Percentiles rank a stretch among this genome's conserved stretches.
Evolutionary conservation across 768 basidiomycete genomes (phyloP).

Genomic region (Scleroderma citrinum): DNA sequence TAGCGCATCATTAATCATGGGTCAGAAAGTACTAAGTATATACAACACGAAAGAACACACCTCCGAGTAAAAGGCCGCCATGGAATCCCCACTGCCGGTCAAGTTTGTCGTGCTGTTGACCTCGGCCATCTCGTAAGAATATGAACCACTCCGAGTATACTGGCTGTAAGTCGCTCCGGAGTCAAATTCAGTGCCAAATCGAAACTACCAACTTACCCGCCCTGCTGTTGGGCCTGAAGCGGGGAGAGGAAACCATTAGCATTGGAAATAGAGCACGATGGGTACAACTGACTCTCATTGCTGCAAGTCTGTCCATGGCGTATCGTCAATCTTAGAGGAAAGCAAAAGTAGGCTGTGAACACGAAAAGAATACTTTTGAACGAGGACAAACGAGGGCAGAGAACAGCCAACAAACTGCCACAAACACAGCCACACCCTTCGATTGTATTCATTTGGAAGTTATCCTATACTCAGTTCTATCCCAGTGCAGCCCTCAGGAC

Average conservation of each 20-base stretch:
- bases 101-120: slow-evolving; percentile 55
- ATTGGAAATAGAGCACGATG: background rate
- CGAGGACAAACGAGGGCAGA: background rate
- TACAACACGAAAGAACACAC: slow-evolving; percentile 32
- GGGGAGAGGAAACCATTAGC: slow-evolving; percentile 5
- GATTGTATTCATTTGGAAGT: background rate
- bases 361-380: background rate
- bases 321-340: slow-evolving; percentile 43
- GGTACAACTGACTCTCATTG: slow-evolving; percentile 58
- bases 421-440: slow-evolving; percentile 1
- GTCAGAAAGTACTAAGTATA: background rate
- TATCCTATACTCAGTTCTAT: slow-evolving; percentile 6
- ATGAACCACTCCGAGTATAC: slow-evolving; percentile 51
- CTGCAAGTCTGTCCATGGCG: slow-evolving; percentile 80
- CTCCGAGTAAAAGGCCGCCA: slow-evolving; percentile 72
- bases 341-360: background rate
- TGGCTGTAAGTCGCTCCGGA: slow-evolving; percentile 18
- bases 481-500: slow-evolving; percentile 59
- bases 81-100: slow-evolving; percentile 41
- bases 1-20: background rate
- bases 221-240: slow-evolving; percentile 64
- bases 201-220: slow-evolving; percentile 26
- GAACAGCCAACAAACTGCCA: slow-evolving; percentile 1
- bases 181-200: slow-evolving; percentile 4
- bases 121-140: slow-evolving; percentile 70